Conservation (phyloP, 2,329 filamentous ascomycete species). For the Beauveria pseudobassiana region DNA sequence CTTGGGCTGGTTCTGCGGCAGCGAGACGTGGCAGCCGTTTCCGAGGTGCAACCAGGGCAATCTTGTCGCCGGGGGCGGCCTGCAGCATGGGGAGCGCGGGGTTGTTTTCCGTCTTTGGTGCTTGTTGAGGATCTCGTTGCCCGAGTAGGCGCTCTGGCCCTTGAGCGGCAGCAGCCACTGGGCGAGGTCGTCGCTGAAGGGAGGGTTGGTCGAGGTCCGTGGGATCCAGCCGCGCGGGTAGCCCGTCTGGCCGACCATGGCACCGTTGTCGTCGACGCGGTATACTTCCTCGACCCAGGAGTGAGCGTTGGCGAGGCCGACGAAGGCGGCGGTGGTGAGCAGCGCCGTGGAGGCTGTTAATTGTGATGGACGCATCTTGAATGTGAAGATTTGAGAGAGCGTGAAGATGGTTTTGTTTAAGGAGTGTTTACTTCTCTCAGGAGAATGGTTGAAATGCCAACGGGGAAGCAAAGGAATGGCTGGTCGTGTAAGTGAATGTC, state of each 20-base stretch:
- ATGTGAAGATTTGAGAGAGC: neutral
- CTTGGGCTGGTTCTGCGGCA: slow-evolving; percentile 47
- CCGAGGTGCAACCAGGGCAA: slow-evolving; percentile 63
- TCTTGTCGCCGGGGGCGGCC: slow-evolving; percentile 50
- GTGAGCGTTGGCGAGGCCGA: slow-evolving; percentile 45
- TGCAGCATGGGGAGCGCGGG: slow-evolving; percentile 54
- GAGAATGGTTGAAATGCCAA: neutral
- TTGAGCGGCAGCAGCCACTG: slow-evolving; percentile 55
- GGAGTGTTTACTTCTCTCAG: neutral
- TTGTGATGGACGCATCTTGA: slow-evolving; percentile 10
- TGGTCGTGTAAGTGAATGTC: neutral
- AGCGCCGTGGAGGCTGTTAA: slow-evolving; percentile 16
- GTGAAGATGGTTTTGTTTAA: neutral
- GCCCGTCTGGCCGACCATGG: slow-evolving; percentile 62
- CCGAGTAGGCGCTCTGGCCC: slow-evolving; percentile 57
- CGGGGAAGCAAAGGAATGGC: neutral
- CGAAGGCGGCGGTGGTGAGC: slow-evolving; percentile 21
- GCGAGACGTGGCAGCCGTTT: slow-evolving; percentile 69
- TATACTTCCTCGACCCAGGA: slow-evolving; percentile 76
- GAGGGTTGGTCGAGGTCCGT: slow-evolving; percentile 40
- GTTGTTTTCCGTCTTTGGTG: slow-evolving; percentile 28
- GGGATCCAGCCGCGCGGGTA: slow-evolving; percentile 65
- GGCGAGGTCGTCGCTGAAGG: slow-evolving; percentile 51
- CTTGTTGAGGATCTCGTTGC: slow-evolving; percentile 44
- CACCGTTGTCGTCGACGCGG: slow-evolving; percentile 65